These are phyloP conservation scores for Oleoguttula mirabilis DNA, from an alignment of 495 filamentous ascomycete species.

Conservation along the genomic window DNA sequence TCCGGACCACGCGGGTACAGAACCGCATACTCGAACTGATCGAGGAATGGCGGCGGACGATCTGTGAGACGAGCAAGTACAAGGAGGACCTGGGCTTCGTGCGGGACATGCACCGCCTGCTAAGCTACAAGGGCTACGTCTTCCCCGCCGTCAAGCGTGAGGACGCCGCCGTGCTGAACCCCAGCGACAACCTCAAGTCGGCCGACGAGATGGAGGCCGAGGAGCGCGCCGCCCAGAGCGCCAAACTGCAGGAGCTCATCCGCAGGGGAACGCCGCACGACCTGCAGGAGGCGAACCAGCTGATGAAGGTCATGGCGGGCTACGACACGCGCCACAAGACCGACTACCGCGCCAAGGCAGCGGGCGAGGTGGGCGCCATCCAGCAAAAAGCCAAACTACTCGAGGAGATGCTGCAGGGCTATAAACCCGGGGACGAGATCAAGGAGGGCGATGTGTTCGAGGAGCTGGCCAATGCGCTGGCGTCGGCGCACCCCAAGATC, in stretches of 20 bases:
- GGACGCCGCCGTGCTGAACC: conserved; percentile 94
- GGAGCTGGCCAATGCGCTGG: conserved; percentile 83
- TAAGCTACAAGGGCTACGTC: conserved; percentile 91
- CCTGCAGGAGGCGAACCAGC: conserved; percentile 83
- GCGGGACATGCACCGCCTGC: conserved; percentile 89
- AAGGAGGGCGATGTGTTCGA: conserved; percentile 89
- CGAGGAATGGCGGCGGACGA: conserved; percentile 96
- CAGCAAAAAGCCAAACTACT: conserved; percentile 84
- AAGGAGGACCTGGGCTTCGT: conserved; percentile 95
- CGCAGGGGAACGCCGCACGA: conserved; percentile 82
- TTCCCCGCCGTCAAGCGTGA: conserved; percentile 87
- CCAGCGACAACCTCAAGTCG: conserved; percentile 89
- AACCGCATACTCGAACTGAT: conserved; percentile 88
- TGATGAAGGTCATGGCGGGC: conserved; percentile 99
- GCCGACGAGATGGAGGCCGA: conserved; percentile 99
- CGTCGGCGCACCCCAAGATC: conserved; percentile 94
- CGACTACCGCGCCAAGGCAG: conserved; percentile 93
- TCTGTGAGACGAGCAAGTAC: conserved; percentile 93
- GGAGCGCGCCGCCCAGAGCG: conserved; percentile 84
- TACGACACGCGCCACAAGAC: conserved; percentile 91
- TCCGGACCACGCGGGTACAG: conserved; percentile 77
- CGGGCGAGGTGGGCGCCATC: conserved; percentile 85
- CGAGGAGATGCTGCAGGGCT: conserved; percentile 82
- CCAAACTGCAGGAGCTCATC: conserved; percentile 94
- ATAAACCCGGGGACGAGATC: conserved; percentile 69